These are phyloP conservation scores for Nitzschia palea DNA, from an alignment of 108 stramenopile genomes.

Conservation along the genomic window DNA sequence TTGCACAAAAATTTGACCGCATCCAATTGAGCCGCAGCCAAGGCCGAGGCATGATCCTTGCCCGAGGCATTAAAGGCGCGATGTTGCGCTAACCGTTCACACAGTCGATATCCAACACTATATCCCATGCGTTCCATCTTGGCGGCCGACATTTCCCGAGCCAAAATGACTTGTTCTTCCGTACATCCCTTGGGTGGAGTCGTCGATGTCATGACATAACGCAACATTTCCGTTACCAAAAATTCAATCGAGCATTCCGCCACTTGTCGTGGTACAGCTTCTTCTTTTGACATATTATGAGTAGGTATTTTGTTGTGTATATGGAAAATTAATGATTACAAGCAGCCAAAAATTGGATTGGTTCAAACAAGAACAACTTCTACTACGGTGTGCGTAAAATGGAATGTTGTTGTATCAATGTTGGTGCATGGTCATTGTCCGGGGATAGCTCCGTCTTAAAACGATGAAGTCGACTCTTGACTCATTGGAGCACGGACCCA, in stretches of 20 bases:
- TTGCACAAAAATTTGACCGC: constrained; percentile 95
- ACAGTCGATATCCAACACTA: constrained; percentile 86
- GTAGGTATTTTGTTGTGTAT: no score
- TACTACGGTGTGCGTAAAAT: no score
- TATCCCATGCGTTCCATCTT: constrained; percentile 94
- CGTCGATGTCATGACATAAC: constrained; percentile 69
- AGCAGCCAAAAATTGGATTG: no score
- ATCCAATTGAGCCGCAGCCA: constrained; percentile 74
- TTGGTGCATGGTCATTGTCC: no score
- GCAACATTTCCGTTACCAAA: constrained; percentile 67
- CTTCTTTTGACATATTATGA: no score
- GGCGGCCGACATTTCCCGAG: constrained; percentile 77
- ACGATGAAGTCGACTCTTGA: no score
- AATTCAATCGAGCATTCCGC: constrained; percentile 79
- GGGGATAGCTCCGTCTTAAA: no score
- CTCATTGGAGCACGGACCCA: no score
- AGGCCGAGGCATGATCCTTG: constrained; percentile 42
- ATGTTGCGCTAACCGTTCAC: constrained; percentile 85
- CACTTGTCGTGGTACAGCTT: constrained; percentile 37
- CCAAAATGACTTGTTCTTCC: constrained; percentile 43
- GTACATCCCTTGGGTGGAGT: constrained; percentile 36
- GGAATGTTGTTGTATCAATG: no score
- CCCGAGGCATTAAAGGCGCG: constrained; percentile 61
- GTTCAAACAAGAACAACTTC: no score
- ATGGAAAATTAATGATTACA: no score